These are phyloP conservation scores for Papiliotrema terrestris DNA, from an alignment of 1,284 basidiomycete genomes.

Conservation along the genomic window DNA sequence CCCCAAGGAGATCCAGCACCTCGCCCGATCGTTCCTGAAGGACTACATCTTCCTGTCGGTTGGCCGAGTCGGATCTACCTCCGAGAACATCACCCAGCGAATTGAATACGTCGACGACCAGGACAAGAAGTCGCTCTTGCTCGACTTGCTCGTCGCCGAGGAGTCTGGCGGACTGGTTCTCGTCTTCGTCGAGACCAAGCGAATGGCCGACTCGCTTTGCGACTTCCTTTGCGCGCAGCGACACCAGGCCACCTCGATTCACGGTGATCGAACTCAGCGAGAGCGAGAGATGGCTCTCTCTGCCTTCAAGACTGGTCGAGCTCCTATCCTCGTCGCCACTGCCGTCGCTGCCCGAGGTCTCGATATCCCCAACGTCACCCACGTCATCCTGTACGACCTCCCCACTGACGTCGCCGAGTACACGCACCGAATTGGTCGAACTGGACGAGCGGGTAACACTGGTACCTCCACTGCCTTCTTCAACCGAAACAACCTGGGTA, in stretches of 20 bases:
- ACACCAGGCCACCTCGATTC: constrained; percentile 92
- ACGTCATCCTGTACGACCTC: constrained; percentile 94
- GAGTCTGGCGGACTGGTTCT: constrained; percentile 75
- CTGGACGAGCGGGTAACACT: constrained; percentile 98
- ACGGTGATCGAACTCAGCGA: constrained; percentile 95
- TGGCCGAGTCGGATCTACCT: constrained; percentile 95
- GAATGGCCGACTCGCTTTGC: constrained; percentile 97
- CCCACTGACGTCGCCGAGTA: constrained; percentile 98
- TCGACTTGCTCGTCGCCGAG: constrained; percentile 88
- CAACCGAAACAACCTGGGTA: constrained; percentile 87
- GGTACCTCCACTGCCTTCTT: constrained; percentile 93
- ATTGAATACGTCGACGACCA: constrained; percentile 97
- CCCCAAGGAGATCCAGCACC: constrained; percentile 97
- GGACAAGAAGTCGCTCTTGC: constrained; percentile 94
- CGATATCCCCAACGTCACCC: constrained; percentile 98
- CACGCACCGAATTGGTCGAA: constrained; percentile 97
- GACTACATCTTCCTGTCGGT: constrained; percentile 96
- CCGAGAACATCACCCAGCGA: constrained; percentile 99
- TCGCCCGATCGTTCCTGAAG: constrained; percentile 93
- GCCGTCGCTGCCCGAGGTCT: constrained; percentile 98
- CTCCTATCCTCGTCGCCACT: constrained; percentile 95
- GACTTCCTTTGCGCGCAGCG: constrained; percentile 87
- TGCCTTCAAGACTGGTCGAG: constrained; percentile 91
- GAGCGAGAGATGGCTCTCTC: constrained; percentile 94
- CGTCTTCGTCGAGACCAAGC: constrained; percentile 98